These are phyloP conservation scores for Blastomyces parvus DNA, from an alignment of 2,329 filamentous ascomycete genomes.

Conservation along the genomic window DNA sequence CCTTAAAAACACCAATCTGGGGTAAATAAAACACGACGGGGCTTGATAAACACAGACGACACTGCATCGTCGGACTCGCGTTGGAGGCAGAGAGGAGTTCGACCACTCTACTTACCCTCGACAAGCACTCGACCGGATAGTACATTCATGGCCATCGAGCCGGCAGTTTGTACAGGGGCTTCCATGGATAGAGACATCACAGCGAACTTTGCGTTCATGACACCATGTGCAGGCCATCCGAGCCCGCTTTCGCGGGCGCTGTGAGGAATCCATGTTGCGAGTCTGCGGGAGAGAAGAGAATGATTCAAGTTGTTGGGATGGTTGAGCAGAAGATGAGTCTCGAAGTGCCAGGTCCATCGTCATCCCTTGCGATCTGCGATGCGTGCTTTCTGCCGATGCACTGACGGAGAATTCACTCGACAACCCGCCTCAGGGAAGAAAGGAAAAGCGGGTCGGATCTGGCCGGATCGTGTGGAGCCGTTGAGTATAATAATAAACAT, in stretches of 20 bases:
- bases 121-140: conserved; percentile 25
- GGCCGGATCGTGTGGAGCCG: background rate
- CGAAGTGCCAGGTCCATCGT: background rate
- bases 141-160: conserved; percentile 19
- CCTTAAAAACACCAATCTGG: background rate
- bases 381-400: background rate
- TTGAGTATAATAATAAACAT: background rate
- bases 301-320: background rate
- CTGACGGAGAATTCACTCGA: background rate
- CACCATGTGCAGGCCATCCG: conserved; percentile 27
- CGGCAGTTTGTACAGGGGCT: conserved; percentile 22
- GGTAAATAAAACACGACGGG: conserved; percentile 14
- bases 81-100: conserved; percentile 40
- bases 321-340: background rate
- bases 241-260: conserved; percentile 20
- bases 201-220: conserved; percentile 40
- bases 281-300: background rate
- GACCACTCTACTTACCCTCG: conserved; percentile 24
- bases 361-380: background rate
- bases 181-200: conserved; percentile 42
- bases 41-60: conserved; percentile 22
- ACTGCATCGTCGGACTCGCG: conserved; percentile 44
- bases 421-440: background rate
- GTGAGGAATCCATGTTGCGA: conserved; percentile 4
- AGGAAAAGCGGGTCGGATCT: background rate